Base-by-base conservation (phyloP, 306 rosid species). In the Coriaria nepalensis region DNA sequence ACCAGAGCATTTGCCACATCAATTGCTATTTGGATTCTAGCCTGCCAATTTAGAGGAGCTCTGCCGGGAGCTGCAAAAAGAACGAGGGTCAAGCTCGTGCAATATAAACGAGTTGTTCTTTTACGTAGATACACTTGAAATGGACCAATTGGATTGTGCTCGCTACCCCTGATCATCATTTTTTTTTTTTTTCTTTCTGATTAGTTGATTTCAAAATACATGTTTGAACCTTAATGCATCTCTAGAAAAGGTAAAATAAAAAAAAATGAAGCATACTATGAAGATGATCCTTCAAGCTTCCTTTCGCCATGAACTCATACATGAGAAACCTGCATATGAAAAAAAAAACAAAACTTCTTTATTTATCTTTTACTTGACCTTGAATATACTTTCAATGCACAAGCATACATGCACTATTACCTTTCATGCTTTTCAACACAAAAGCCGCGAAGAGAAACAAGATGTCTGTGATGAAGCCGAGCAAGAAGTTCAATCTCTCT, bases 201-300 rank as follows among this genome's bases (percentile, higher is more conserved):
- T 20, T 20, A 20, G 29, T 3, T 20, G 29, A 20, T 20, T 3
- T 20, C 29, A 20, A 20, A 20, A 3, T 20, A 20, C 29, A 20
- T 20, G 29, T 20, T 20, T 20, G 1, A 20, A 20, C 29, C 3
- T 11, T 4, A 11, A n/a, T 6, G 44, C 35, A 40, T 32, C 36
- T 7, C 33, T n/a, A 7, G 48, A 43, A 35, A 43, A 33, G 34
- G 13, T 13, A 33, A 58, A 12, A 2, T n/a, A 37, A 41, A 10
- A 6, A 63, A 53, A 69, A 68, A 62, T 82, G 68, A 62, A 68
- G 57, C 87, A 77, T 85, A 92, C 98, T 59, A 67, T 92, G 96
- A 69, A 92, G 94, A 82, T 85, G 95, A 69, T 92, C 98, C 70
- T 85, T 79, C 76, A 92, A 72, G 94, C 96, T 92, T 59, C 98